Evolutionary conservation across 768 basidiomycete genomes (phyloP).

Genomic region (Lentinula guzmanii): DNA sequence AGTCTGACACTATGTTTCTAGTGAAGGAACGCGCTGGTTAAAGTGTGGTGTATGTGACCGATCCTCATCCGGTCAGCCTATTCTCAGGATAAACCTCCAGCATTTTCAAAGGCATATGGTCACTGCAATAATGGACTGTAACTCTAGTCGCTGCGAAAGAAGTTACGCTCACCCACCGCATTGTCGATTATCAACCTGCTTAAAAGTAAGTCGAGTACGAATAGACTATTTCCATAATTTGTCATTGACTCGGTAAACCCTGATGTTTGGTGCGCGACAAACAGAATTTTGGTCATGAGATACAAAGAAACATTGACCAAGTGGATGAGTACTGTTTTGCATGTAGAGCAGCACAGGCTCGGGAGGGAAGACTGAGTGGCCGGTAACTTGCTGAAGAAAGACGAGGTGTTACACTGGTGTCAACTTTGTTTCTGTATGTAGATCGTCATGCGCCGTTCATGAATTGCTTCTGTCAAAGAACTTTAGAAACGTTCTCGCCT

Average conservation of each 20-base stretch:
- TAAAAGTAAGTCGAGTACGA: conserved; percentile 39
- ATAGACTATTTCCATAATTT: too few relatives aligned
- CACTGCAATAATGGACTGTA: conserved; percentile 72
- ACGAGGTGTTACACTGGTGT: background rate
- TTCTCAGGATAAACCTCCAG: conserved; percentile 28
- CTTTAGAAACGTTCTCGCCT: background rate
- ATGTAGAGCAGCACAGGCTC: conserved; percentile 51
- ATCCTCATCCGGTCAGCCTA: background rate
- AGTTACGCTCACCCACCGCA: conserved; percentile 53
- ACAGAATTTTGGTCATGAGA: conserved; percentile 63
- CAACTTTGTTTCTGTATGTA: background rate
- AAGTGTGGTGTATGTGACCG: conserved; percentile 53
- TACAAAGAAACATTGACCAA: conserved; percentile 62
- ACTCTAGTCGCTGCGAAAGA: conserved; percentile 54
- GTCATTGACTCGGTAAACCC: too few relatives aligned
- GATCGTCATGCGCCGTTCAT: background rate
- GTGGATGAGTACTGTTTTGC: conserved; percentile 69
- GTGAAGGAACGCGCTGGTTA: conserved; percentile 74
- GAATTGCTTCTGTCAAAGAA: background rate
- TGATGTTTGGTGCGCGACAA: background rate
- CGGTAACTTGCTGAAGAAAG: conserved; percentile 1
- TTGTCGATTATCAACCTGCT: conserved; percentile 50
- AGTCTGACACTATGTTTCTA: conserved; percentile 20
- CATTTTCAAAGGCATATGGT: conserved; percentile 77
- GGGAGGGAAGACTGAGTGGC: conserved; percentile 13